These are phyloP conservation scores for Emmonsiellopsis sp. DNA, from an alignment of 2,329 filamentous ascomycete genomes.

Conservation along the genomic window DNA sequence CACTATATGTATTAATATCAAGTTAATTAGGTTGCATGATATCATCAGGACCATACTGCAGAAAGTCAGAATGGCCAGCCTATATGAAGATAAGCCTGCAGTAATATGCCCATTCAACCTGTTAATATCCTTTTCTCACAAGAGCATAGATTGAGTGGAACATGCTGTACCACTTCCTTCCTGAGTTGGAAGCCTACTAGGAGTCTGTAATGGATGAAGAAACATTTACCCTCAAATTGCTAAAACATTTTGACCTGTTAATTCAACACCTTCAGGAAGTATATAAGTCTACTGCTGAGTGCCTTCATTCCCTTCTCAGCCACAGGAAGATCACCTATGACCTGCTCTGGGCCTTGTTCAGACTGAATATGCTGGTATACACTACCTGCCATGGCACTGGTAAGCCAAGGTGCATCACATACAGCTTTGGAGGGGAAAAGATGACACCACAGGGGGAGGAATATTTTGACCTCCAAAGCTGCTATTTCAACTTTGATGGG, in stretches of 20 bases:
- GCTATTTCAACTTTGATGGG: constrained; percentile 24
- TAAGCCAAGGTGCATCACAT: constrained; percentile 16
- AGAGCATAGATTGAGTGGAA: not conserved
- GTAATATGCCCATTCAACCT: no score
- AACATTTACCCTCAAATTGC: not conserved
- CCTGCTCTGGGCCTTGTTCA: constrained; percentile 29
- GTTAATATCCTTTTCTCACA: not conserved
- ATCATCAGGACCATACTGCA: no score
- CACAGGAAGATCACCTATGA: constrained; percentile 26
- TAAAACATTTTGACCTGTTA: no score
- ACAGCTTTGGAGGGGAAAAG: constrained; percentile 15
- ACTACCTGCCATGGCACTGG: constrained; percentile 18
- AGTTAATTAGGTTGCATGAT: no score
- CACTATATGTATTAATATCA: no score
- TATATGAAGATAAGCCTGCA: no score
- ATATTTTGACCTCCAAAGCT: constrained; percentile 18
- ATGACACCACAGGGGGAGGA: constrained; percentile 11
- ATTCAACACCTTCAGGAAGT: constrained; percentile 18
- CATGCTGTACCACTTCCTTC: constrained; percentile 9
- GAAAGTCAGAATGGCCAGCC: no score
- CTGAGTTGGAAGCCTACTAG: constrained; percentile 13
- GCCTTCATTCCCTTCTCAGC: constrained; percentile 20
- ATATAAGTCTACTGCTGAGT: constrained; percentile 16
- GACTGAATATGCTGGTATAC: constrained; percentile 21
- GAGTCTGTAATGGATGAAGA: not conserved